Base-by-base conservation (phyloP, 768 basidiomycete genomes). In the Lyophyllum atratum region DNA sequence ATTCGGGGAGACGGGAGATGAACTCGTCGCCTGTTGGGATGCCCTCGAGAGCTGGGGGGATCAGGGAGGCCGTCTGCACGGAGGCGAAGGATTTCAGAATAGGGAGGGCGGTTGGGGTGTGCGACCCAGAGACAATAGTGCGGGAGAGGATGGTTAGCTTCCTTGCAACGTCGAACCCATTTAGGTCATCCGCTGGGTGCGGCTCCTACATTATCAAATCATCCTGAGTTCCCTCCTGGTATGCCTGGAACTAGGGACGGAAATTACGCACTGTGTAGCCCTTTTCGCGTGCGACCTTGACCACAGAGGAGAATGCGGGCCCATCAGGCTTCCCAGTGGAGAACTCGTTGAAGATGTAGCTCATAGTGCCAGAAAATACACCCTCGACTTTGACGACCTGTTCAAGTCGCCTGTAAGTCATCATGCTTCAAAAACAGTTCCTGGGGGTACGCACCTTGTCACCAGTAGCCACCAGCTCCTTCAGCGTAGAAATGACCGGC, bases 311-410 rank as follows among this genome's bases (percentile, higher is more conserved):
- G 75, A 99, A 98, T 26, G 76, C 75, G 1, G 88, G 87, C 0
- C 89, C 89, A 48, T 83, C 82, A 4, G 85, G 74, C 45, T 81
- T 79, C 1, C 84, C 86, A 4, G 85, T 87, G 2, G 92, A 88
- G 76, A 95, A 93, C 60, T 94, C 87, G 76, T 98, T 98, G 82
- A 99, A 99, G 76, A 99, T 98, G 77, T 98, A 99, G 69, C 90
- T 93, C 81, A 99, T 85, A 2, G 97, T 99, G 9, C 97, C 97
- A 4, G 92, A 95, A 72, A 99, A 93, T 21, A 98, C 97, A 37
- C 97, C 97, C 72, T 99, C 97, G 62, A 98, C 92, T 79, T 93
- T 96, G 65, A 80, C 75, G 59, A 96, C 77, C 89, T 92, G 58
- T 24, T 40, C 31, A 43, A 8, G 24, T 24, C 25, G 46, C 43